These are phyloP conservation scores for Chlorociboria aeruginascens DNA, from an alignment of 495 filamentous ascomycete genomes.

Conservation along the genomic window DNA sequence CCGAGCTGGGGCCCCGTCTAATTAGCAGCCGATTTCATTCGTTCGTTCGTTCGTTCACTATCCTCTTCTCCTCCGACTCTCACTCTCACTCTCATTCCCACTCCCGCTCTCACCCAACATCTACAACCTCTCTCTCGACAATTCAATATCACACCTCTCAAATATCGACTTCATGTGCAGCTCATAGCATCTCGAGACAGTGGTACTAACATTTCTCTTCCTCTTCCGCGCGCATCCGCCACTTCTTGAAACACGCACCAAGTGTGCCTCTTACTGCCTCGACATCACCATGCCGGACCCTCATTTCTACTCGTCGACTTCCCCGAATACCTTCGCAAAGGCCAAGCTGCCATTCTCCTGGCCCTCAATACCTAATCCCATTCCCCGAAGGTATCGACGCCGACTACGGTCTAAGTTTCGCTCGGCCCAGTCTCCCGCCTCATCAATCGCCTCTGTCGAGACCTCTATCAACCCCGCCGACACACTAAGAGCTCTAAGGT, in stretches of 20 bases:
- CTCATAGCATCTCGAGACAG: conserved; percentile 7
- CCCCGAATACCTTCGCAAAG: conserved; percentile 13
- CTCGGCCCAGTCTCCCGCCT: conserved; percentile 55
- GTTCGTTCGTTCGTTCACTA: too few relatives aligned
- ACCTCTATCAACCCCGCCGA: conserved; percentile 69
- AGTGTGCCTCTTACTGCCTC: background rate
- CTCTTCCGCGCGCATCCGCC: background rate
- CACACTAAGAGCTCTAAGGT: conserved; percentile 57
- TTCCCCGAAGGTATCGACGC: conserved; percentile 62
- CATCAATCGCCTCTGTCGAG: conserved; percentile 61
- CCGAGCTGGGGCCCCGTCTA: too few relatives aligned
- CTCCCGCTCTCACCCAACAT: background rate
- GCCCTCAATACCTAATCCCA: conserved; percentile 33
- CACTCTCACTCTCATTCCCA: background rate
- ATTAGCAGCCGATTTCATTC: too few relatives aligned
- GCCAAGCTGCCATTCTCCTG: conserved; percentile 19
- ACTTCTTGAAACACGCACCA: background rate
- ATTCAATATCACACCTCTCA: background rate
- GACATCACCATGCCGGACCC: conserved; percentile 8
- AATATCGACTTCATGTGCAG: conserved; percentile 17
- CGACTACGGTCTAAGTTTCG: conserved; percentile 64
- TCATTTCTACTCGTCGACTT: conserved; percentile 6
- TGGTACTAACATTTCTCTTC: conserved; percentile 1
- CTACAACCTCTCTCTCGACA: background rate
- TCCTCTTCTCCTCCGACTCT: background rate